These are phyloP conservation scores for Aspergillus carbonarius DNA, from an alignment of 2,329 filamentous ascomycete genomes.

Conservation along the genomic window DNA sequence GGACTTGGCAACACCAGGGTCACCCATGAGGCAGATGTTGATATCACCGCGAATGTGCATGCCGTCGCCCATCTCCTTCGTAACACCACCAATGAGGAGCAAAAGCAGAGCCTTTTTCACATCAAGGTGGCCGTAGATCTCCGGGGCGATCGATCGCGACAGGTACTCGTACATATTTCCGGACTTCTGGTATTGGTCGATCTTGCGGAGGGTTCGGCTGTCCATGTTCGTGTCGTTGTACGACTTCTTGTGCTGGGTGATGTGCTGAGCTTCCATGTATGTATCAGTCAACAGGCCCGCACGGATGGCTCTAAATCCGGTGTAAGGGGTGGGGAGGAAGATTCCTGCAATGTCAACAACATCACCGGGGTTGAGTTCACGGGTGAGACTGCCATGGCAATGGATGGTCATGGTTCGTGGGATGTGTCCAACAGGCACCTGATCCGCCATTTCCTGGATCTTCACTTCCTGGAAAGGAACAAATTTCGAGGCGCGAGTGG, in stretches of 20 bases:
- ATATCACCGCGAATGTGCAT: conserved; percentile 99
- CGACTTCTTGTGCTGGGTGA: conserved; percentile 96
- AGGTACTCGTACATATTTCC: conserved; percentile 96
- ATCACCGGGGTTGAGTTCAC: conserved; percentile 89
- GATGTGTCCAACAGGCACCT: conserved; percentile 97
- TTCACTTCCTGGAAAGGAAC: conserved; percentile 97
- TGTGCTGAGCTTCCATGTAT: conserved; percentile 90
- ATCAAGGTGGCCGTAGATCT: conserved; percentile 94
- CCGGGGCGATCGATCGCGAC: conserved; percentile 91
- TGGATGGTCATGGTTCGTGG: conserved; percentile 86
- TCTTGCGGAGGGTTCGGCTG: conserved; percentile 73
- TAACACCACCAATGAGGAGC: conserved; percentile 91
- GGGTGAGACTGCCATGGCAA: conserved; percentile 81
- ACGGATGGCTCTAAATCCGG: conserved; percentile 96
- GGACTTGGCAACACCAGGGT: conserved; percentile 98
- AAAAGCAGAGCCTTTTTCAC: conserved; percentile 98
- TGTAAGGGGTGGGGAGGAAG: conserved; percentile 95
- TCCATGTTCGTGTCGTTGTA: conserved; percentile 92
- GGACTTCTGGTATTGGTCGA: conserved; percentile 78
- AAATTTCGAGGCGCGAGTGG: conserved; percentile 95
- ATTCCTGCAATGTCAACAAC: conserved; percentile 92
- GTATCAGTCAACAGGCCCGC: conserved; percentile 96
- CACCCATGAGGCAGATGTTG: conserved; percentile 98
- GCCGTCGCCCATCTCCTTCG: conserved; percentile 93
- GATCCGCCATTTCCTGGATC: conserved; percentile 98